Evolutionary conservation across 2,329 filamentous ascomycete genomes (phyloP).

Genomic region (Aciculosporium take): DNA sequence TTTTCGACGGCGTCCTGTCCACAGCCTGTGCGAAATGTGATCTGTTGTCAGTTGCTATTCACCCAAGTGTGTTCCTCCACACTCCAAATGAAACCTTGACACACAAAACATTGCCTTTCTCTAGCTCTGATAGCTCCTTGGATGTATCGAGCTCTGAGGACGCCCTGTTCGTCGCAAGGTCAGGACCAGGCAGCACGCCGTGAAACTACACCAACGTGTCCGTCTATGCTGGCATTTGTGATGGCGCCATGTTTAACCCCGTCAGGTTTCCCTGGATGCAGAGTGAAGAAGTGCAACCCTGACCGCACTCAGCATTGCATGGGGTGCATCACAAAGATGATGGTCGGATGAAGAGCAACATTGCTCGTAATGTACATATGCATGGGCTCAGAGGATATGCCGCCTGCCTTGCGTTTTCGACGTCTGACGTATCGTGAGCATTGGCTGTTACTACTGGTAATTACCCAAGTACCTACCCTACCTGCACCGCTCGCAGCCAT

Average conservation of each 20-base stretch:
- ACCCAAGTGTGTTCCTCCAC: background rate
- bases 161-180: constrained; percentile 20
- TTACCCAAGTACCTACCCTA: too few species aligned
- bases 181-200: constrained; percentile 26
- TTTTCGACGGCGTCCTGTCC: constrained; percentile 20
- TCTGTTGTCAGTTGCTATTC: constrained; percentile 17
- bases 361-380: too few species aligned
- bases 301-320: too few species aligned
- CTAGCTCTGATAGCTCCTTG: constrained; percentile 18
- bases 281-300: constrained; percentile 22
- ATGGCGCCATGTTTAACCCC: constrained; percentile 20
- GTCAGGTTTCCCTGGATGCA: too few species aligned
- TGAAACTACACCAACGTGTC: too few species aligned
- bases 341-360: too few species aligned
- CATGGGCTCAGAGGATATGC: too few species aligned
- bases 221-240: constrained; percentile 18
- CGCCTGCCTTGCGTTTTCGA: too few species aligned
- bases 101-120: constrained; percentile 13
- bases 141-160: constrained; percentile 22
- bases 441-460: too few species aligned
- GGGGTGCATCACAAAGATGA: too few species aligned
- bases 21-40: constrained; percentile 17
- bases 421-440: too few species aligned
- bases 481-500: too few species aligned
- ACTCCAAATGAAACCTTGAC: background rate